These are phyloP conservation scores for Poronia punctata DNA, from an alignment of 495 filamentous ascomycete genomes.

Conservation along the genomic window DNA sequence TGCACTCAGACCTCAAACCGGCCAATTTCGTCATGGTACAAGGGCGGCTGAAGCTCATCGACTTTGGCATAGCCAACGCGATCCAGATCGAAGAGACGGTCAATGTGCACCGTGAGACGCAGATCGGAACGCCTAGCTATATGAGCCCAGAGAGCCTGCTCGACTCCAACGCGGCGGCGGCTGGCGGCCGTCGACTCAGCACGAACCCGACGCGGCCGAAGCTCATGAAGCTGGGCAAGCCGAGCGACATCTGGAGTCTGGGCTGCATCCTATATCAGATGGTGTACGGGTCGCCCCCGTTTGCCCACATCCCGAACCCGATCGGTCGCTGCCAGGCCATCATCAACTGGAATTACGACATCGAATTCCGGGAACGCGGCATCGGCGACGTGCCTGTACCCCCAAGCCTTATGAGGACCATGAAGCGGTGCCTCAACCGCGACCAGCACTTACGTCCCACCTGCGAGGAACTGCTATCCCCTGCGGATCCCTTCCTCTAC, in stretches of 20 bases:
- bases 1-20: conserved; percentile 94
- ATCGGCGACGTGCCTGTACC: conserved; percentile 70
- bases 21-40: conserved; percentile 89
- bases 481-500: conserved; percentile 72
- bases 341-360: conserved; percentile 74
- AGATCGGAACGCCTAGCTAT: conserved; percentile 95
- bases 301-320: conserved; percentile 82
- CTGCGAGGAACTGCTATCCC: conserved; percentile 63
- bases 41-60: conserved; percentile 78
- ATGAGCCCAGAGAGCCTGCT: conserved; percentile 94
- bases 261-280: conserved; percentile 97
- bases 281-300: conserved; percentile 88
- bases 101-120: conserved; percentile 92
- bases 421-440: conserved; percentile 73
- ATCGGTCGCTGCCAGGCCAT: conserved; percentile 72
- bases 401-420: conserved; percentile 57
- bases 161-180: conserved; percentile 66
- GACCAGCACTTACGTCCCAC: conserved; percentile 72
- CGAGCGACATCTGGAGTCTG: conserved; percentile 91
- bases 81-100: conserved; percentile 91
- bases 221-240: conserved; percentile 91
- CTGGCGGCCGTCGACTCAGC: conserved; percentile 32
- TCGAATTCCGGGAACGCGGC: conserved; percentile 72
- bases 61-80: conserved; percentile 96
- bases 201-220: conserved; percentile 48